A percentile compares a stretch with the other conserved stretches of the same genome.
Evolutionary conservation across 176 grass and related monocot genomes (phyloP).

Genomic region (Thinopyrum elongatum): DNA sequence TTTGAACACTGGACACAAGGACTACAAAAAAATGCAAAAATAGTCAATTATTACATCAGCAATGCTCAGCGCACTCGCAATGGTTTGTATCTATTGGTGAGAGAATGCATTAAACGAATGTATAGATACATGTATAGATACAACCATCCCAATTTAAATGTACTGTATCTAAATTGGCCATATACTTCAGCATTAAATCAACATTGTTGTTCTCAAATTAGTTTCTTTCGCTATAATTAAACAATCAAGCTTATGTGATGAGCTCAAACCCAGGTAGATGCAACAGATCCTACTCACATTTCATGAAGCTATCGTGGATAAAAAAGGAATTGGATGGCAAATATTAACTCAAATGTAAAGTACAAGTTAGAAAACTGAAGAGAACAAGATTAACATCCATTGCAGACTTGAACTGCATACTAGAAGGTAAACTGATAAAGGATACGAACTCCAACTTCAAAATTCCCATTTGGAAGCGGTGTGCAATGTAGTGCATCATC

Average conservation of each 20-base stretch:
- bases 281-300: slow-evolving; percentile 3
- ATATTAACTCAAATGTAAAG: slow-evolving; percentile 14
- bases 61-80: neutral
- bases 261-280: neutral
- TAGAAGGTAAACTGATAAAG: slow-evolving; percentile 34
- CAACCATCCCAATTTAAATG: neutral
- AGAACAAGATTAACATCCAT: neutral
- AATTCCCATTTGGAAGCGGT: slow-evolving; percentile 87
- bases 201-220: neutral
- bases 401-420: neutral
- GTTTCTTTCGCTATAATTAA: neutral
- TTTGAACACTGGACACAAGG: neutral
- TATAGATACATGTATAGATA: neutral
- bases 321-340: neutral
- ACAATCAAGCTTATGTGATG: neutral
- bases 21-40: neutral
- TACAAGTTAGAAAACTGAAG: slow-evolving; percentile 5
- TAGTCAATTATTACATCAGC: neutral
- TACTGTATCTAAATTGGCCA: neutral
- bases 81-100: neutral
- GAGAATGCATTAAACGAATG: neutral
- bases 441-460: slow-evolving; percentile 99
- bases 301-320: neutral
- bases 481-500: slow-evolving; percentile 99
- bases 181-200: neutral